Evolutionary conservation across 345 rosid genomes (phyloP), one percentile per base, ranked within the genome.

Genomic region (Erodium maritimum): DNA sequence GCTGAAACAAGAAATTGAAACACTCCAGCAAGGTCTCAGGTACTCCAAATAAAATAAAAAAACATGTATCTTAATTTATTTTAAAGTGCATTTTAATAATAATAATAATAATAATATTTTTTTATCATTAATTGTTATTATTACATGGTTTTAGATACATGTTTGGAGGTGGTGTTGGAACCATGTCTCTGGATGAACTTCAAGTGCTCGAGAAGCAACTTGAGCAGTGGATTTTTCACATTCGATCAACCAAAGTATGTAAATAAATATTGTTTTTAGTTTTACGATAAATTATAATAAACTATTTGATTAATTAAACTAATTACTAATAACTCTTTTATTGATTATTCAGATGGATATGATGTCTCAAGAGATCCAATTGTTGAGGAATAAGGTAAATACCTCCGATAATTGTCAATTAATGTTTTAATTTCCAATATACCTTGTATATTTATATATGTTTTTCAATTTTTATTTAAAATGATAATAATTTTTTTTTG

Each of bases 181-280:
- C 54, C 51, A 88, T 88, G 95, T 65, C 80, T 25, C 67, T 91
- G 48, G 83, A 84, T 70, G 96, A 91, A 62, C 65, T 91, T 52
- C 74, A 75, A 42, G 69, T 80, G 54, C 83, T 88, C 54, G 99
- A 93, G 66, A 93, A 88, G 65, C 84, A 88, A 74, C 87, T 93
- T 55, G 96, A 88, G 57, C 58, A 72, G 62, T 93, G 96, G 99
- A 86, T 85, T 67, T 71, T 68, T 64, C 80, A 86, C 17, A 80
- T 85, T 55, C 99, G 96, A 65, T 80, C 93, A 21, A 75, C 87
- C 22, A 93, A 93, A 95, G 98, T 91, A 68, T 21, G 14, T 16
- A 18, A 23, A 23, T 18, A 34, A 45, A 5, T n/a, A n/a, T 29
- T 29, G 9, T 29, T 29, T 29, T 29, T 1, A 29, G 5, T 29